Evolutionary conservation across 148 eudicot genomes (phyloP), one percentile per base, ranked within the genome.

Genomic region (Heliosperma pusillum): DNA sequence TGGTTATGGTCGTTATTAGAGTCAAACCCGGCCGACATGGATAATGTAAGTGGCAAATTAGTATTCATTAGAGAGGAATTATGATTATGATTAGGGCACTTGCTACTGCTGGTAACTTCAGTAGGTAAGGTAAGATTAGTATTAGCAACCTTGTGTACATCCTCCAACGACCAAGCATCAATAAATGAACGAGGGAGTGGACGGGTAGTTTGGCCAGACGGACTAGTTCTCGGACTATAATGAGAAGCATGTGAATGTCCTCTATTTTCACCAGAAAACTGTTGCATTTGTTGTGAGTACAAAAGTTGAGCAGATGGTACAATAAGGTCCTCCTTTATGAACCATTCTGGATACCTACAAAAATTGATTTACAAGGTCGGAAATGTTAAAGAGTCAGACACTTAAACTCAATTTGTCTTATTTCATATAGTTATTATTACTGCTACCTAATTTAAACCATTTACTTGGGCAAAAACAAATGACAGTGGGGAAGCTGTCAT

Each of bases 111-210:
- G 9, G 42, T 36, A 36, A 36, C 42, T 36, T 36, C 42, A 36
- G 42, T 36, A 3, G 55, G 55, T 4, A 50, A 17, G 17, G 55
- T 50, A 50, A 50, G 17, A 50, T 16, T 50, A 50, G 55, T 3
- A 50, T 50, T 50, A 50, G 19, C 55, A 50, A 50, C 55, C 53
- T 78, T 77, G 55, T 78, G 72, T 19, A 26, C 47, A 47, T 81
- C 84, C 9, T 69, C 81, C 7, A 81, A 67, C 24, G 91, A 84
- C 97, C 93, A 91, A 20, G 90, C 92, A 78, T 91, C 97, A 42
- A 91, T 90, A 84, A 91, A 91, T 63, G 83, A 87, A 84, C 89
- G 83, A 7, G 91, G 71, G 16, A 74, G 79, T 17, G 78, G 70
- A 57, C 83, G 73, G 20, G 58, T 50, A 7, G 59, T 26, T 15